phyloP scores from a whole-genome alignment of 306 rosid species.

The Adenanthera pavonina region DNA sequence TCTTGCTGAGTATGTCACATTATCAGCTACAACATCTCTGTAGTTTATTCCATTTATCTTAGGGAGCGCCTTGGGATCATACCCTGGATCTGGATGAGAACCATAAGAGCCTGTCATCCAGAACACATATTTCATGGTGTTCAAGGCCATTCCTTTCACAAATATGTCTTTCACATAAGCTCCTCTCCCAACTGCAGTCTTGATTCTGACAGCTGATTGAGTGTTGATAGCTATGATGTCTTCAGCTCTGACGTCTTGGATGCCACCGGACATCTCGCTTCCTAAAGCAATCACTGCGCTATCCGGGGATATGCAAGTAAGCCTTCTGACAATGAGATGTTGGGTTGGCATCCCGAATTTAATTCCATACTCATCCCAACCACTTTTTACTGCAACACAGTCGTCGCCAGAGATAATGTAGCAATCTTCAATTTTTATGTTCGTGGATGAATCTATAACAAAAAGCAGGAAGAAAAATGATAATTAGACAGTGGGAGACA shows the following conservation, averaged over 20 bases:
- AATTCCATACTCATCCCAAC: conserved; percentile 75
- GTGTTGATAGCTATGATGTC: conserved; percentile 61
- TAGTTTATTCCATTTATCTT: conserved; percentile 54
- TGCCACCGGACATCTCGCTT: conserved; percentile 91
- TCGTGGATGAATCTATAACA: conserved; percentile 65
- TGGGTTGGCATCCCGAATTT: conserved; percentile 63
- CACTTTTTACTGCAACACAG: conserved; percentile 72
- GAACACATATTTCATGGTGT: conserved; percentile 69
- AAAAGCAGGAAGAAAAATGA: background rate
- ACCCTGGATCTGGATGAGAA: conserved; percentile 54
- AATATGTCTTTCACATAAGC: conserved; percentile 69
- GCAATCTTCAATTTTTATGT: conserved; percentile 61
- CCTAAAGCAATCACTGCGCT: conserved; percentile 78
- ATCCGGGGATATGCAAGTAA: conserved; percentile 67
- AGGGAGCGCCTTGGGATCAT: conserved; percentile 69
- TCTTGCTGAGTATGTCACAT: conserved; percentile 55
- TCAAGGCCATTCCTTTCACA: conserved; percentile 52
- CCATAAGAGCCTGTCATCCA: conserved; percentile 71
- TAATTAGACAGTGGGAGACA: background rate
- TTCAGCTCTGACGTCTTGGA: conserved; percentile 69
- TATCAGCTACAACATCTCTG: conserved; percentile 53
- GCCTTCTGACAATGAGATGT: conserved; percentile 52
- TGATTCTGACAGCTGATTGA: conserved; percentile 67
- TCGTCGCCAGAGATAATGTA: conserved; percentile 81
- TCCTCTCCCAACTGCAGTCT: conserved; percentile 68